Base-by-base conservation (phyloP, 768 basidiomycete species). In the Collybiopsis confluens region DNA sequence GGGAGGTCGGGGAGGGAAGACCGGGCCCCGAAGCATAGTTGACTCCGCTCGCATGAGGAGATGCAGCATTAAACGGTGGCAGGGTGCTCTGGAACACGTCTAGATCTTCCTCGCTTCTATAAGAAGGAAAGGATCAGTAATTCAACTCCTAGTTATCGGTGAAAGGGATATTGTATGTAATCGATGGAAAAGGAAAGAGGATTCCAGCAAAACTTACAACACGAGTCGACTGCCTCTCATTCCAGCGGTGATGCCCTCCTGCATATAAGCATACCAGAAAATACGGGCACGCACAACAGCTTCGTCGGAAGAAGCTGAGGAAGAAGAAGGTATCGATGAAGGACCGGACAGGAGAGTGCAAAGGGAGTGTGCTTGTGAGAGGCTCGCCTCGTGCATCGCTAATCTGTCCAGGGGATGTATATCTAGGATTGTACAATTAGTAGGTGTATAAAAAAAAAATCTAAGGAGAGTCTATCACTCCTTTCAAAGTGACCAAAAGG, bases 211-310 rank as follows among this genome's bases (percentile, higher is more conserved):
- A n/a, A 58, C 90, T 61, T 71, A 92, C 91, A 96, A 69, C 43
- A 87, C 73, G 44, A 96, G 76, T 36, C 91, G 85, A 2, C 91
- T 87, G n/a, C 94, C 94, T 46, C 85, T 79, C 54, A 95, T 76
- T 20, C 87, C 94, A 8, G 82, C 88, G 1, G 83, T 82, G 20
- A 94, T 78, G 26, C 91, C 90, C 68, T 96, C 94, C 55, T 90
- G 85, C 23, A 88, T 81, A 58, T 92, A 82, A 6, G 88, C 83
- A 61, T 93, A 96, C 90, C 92, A 96, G 65, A 92, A 95, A 28
- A 95, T 76, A 27, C 93, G 77, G 2, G 90, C 85, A 30, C 90
- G 82, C 30, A 88, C 74, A 43, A 75, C 66, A 33, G 85, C 81
- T 48, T 87, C 80, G 46, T 85, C 83, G 30, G 77, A 73, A 2